Base-by-base conservation (phyloP, 495 filamentous ascomycete species). In the Parathielavia hyrcaniae region DNA sequence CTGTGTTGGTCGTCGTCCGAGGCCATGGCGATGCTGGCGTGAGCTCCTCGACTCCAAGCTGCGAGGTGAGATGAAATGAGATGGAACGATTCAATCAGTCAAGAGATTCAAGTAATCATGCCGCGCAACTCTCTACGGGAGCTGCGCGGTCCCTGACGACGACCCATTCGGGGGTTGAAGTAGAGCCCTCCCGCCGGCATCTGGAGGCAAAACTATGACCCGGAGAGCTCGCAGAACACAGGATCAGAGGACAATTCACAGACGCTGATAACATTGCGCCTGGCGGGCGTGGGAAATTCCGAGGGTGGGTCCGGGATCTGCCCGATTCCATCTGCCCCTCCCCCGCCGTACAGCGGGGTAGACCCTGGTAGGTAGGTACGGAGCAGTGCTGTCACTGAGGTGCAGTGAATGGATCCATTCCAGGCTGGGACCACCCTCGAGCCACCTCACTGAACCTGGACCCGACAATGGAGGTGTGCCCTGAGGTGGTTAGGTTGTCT, bases 181-280 rank as follows among this genome's bases (percentile, higher is more conserved):
- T 67, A 34, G 12, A 41, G 32, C 35, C 35, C 30, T 34, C 41
- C 19, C 20, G 47, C 58, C 61, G 58, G 44, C 34, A 13, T 16
- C 26, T 59, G 43, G 58, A 64, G 64, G 64, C 60, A 60, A 64
- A 67, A 67, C 64, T 40, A 61, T 67, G 58, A 59, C 61, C 64
- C 64, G 64, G 40, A 23, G 44, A 30, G 22, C 45, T 30, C 6
- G 26, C 23, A 16, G 11, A 30, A n/a, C n/a, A n/a, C n/a, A n/a
- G n/a, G n/a, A n/a, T n/a, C n/a, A n/a, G n/a, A n/a, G n/a, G n/a
- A n/a, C n/a, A n/a, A 30, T 30, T 30, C 26, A 30, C 26, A 6
- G 26, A 30, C 6, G 26, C 26, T 30, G 26, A 2, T 3, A 30
- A 30, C 26, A 30, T 2, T 3, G 26, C 2, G 26, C 26, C 26